Evolutionary conservation across 2,329 filamentous ascomycete genomes (phyloP).

Genomic region (Dactylella cylindrospora): DNA sequence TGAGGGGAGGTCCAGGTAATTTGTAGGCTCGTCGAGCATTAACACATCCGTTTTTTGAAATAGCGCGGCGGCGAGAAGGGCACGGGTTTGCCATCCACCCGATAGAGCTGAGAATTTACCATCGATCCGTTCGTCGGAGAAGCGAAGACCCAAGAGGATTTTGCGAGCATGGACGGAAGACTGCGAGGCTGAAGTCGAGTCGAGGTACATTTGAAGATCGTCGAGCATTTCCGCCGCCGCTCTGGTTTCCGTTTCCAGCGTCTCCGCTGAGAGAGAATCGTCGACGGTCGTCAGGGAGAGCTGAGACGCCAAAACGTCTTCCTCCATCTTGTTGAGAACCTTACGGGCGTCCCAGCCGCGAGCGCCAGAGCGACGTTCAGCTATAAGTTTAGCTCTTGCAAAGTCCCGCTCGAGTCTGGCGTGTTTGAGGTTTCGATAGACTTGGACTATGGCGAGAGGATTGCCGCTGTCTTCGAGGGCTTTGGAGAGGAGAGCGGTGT

Average conservation of each 20-base stretch:
- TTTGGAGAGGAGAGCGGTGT: slow-evolving; percentile 58
- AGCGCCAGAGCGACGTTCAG: slow-evolving; percentile 71
- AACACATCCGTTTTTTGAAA: slow-evolving; percentile 74
- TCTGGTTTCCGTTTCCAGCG: slow-evolving; percentile 66
- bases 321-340: slow-evolving; percentile 68
- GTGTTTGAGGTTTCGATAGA: slow-evolving; percentile 64
- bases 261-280: slow-evolving; percentile 60
- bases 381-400: slow-evolving; percentile 72
- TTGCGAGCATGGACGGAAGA: slow-evolving; percentile 57
- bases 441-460: slow-evolving; percentile 61
- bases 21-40: slow-evolving; percentile 83
- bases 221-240: slow-evolving; percentile 69
- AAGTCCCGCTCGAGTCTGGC: slow-evolving; percentile 64
- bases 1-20: slow-evolving; percentile 78
- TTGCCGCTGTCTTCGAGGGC: slow-evolving; percentile 63
- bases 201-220: slow-evolving; percentile 68
- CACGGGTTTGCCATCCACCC: slow-evolving; percentile 75
- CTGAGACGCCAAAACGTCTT: slow-evolving; percentile 63
- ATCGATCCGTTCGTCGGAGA: slow-evolving; percentile 63
- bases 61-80: slow-evolving; percentile 65
- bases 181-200: slow-evolving; percentile 54
- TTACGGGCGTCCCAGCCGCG: slow-evolving; percentile 76
- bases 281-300: slow-evolving; percentile 57
- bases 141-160: slow-evolving; percentile 70
- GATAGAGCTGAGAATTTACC: slow-evolving; percentile 68